Base-by-base conservation (phyloP, 2,329 filamentous ascomycete genomes). In the Aschersonia sp. region DNA sequence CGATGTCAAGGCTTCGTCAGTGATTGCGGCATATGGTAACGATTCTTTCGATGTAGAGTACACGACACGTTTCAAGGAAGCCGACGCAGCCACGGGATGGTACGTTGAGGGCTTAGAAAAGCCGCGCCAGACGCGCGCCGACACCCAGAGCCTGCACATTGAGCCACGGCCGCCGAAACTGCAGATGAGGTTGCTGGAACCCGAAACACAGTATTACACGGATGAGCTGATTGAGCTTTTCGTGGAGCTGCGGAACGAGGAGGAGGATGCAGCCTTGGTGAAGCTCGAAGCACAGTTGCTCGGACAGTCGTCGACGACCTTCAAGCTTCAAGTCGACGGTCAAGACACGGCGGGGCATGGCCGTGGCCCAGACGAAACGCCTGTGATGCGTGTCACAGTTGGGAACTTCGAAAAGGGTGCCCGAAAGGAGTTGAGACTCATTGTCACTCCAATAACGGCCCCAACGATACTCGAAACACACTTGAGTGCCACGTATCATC, bases 131-230 rank as follows among this genome's bases (percentile, higher is more conserved):
- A 63, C 71, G 31, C 70, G 78, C 7, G 54, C 64, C 9, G 68
- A 74, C 44, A 66, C 75, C 7, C 69, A 76, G 35, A 67, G 68
- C 2, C 76, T 94, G 48, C 81, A 78, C 48, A 80, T 98, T 30
- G 72, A 88, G 47, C 90, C 92, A 1, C 85, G 94, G 54, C 92
- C 90, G 31, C 92, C 92, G 0, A 97, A 96, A 64, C 79, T 98
- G 68, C 81, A 87, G 55, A 78, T 98, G 43, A 74, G 69, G 30
- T 67, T 87, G 8, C 69, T 76, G 2, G 73, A 78, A 41, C 64
- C 82, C 6, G 69, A 74, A 49, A 73, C 78, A 10, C 81, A 88
- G 47, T 94, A 90, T 62, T 97, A 95, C 60, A 85, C 85, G 1
- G 84, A 94, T 56, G 92, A 98, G 65, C 63, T 69, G 0, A 76